Evolutionary conservation across 164 flowering plant species (phyloP), one percentile per base, ranked within the genome.

Genomic region (Aristolochia fimbriata): DNA sequence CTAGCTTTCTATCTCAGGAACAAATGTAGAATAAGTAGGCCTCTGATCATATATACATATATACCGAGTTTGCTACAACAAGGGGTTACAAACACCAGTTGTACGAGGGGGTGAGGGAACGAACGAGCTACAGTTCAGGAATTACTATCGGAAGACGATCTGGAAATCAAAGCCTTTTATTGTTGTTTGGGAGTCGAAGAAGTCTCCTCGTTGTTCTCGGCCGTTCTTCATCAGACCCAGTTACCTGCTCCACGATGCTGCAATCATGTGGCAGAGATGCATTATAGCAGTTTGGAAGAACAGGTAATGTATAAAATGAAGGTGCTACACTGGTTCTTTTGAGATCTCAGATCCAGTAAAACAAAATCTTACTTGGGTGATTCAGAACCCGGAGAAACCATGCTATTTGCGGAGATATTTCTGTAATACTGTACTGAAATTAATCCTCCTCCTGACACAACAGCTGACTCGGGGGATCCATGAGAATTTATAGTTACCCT

Each of bases 11-110:
- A n/a, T 11, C 53, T 22, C 5, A 12, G 24, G 24, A 51, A 51
- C 3, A 19, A 51, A 51, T 21, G 3, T 6, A 51, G 15, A 51
- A 12, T 13, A 12, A 2, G 15, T 0, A 23, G 45, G 17, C 46
- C 58, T 56, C 58, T 31, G 58, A 25, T 56, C 19, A 56, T 56
- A 56, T 56, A 17, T 56, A 56, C 58, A 56, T 22, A 24, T 52
- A 31, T 12, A 14, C 58, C 37, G 31, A 31, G 21, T 56, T 17
- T 20, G 20, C 17, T 30, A n/a, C 24, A 55, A 15, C 16, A 22
- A 56, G 58, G 1, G 4, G 37, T 56, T 56, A 24, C 56, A 22
- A 37, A 37, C 43, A 52, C 15, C 56, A 52, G 56, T 27, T 22
- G 23, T 52, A 22, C 14, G 23, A 22, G 16, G 12, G 30, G 16